Conservation (phyloP, 345 rosid genomes). For the Aquilaria sinensis region DNA sequence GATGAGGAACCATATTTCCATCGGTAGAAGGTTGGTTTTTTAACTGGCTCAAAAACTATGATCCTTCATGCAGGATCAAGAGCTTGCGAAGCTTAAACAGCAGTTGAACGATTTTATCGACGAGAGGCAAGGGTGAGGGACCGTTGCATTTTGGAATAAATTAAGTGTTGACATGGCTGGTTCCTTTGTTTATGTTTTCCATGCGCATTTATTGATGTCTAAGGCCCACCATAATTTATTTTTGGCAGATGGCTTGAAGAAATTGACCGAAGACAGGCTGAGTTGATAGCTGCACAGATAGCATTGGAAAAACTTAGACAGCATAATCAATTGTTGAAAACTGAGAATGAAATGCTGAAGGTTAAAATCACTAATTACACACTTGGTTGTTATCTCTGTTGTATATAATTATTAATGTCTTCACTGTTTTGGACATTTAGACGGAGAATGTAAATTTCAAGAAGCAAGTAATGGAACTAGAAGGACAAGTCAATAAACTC, state of each 20-base stretch:
- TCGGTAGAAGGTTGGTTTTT: neutral
- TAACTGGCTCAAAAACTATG: constrained; percentile 8
- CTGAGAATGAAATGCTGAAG: constrained; percentile 80
- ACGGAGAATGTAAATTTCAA: constrained; percentile 59
- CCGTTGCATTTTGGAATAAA: neutral
- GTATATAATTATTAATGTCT: neutral
- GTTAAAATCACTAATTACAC: constrained; percentile 25
- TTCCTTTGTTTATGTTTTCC: neutral
- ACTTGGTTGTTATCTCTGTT: neutral
- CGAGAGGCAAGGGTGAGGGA: constrained; percentile 78
- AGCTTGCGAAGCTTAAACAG: constrained; percentile 55
- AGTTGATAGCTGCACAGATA: constrained; percentile 59
- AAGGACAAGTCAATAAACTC: constrained; percentile 70
- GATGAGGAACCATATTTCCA: constrained; percentile 4
- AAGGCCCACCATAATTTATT: neutral
- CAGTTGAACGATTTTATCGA: constrained; percentile 68
- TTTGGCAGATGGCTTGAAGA: constrained; percentile 79
- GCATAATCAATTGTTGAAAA: constrained; percentile 53
- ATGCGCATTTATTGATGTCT: neutral
- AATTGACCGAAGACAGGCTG: constrained; percentile 71
- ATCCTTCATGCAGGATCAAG: constrained; percentile 36
- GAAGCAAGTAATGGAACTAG: constrained; percentile 61
- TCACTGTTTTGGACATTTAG: constrained; percentile 26
- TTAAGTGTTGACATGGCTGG: neutral
- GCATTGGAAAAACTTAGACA: constrained; percentile 71